Evolutionary conservation across 2,329 filamentous ascomycete species (phyloP), one percentile per base, ranked within the genome.

Genomic region (Sarocladium brachiariae): DNA sequence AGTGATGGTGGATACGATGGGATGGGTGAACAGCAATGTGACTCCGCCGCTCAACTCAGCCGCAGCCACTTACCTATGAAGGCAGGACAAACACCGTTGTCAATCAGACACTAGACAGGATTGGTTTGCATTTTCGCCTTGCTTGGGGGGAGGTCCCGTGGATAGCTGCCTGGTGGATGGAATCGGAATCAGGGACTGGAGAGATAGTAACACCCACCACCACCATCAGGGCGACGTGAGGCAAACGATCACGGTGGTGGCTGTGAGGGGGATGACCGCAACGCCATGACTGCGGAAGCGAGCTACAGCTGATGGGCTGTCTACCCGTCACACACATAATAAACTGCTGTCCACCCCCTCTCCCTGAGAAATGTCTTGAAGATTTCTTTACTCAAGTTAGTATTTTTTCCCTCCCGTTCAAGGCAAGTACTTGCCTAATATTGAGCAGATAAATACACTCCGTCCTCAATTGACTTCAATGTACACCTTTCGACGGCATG

Each of bases 31-130:
- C 27, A 43, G 21, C 39, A 43, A 7, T 23, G 10, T 8, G n/a
- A 27, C 39, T 43, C 39, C 39, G 39, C 39, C 39, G 21, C 39
- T 19, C 25, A 25, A 33, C 43, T 47, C 43, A 47, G 43, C 43
- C 43, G 43, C 43, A 47, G 43, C 27, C 43, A 47, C 43, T 45
- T 19, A 30, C 27, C 7, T 30, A 27, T 33, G 19, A n/a, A 4
- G 11, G 14, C 8, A 10, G n/a, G 21, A 47, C 25, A 30, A 18
- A 33, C 25, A n/a, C 27, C 35, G 8, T 9, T 39, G 4, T 13
- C 16, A 13, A 3, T 30, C 7, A 30, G 27, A 13, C 27, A 30
- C 27, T n/a, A n/a, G n/a, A n/a, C n/a, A n/a, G n/a, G n/a, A n/a
- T n/a, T n/a, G n/a, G n/a, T n/a, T n/a, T n/a, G n/a, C n/a, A n/a